Evolutionary conservation across 192 early-diverging fungal species (phyloP), one percentile per base, ranked within the genome.

Genomic region (Coemansia sp.): DNA sequence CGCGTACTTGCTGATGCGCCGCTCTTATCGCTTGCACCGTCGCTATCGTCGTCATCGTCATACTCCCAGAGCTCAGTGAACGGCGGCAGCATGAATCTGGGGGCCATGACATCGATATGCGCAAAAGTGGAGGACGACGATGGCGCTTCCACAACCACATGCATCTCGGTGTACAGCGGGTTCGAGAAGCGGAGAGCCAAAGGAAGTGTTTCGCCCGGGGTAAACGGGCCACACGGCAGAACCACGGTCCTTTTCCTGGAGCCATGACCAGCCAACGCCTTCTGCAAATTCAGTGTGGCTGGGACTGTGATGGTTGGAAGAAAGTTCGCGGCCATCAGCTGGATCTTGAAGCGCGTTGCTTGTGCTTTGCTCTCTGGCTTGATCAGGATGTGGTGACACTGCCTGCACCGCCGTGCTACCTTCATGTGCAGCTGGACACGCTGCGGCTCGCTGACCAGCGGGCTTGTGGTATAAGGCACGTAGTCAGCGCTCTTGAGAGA

Each of bases 301-400:
- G 71, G 70, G 29, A 78, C 18, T 2, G 90, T 89, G 40, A 96
- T 91, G 28, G 82, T 89, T 0, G 95, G 95, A 29, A 96, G 74
- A 67, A 87, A 89, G 67, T 91, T 89, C 58, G 89, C 83, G 0
- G 93, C 95, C 59, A 94, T 87, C 46, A 93, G 83, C 70, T 93
- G 92, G 77, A 97, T 93, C 69, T 91, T 93, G 84, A 95, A 97
- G 56, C 87, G 81, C 1, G 90, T 92, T 7, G 86, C 83, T 62
- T 95, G 93, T 1, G 94, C 93, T 68, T 95, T 96, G 70, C 90
- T 89, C 61, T 96, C 94, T 0, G 96, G 94, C 69, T 95, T 96
- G 61, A 94, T 89, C 21, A 98, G 79, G 42, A 95, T 90, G 70
- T 95, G 90, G 37, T 92, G 88, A 83, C 96, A 98, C 4, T 82